Base-by-base conservation (phyloP, 2,329 filamentous ascomycete genomes). In the Camptophora hylomeconis region DNA sequence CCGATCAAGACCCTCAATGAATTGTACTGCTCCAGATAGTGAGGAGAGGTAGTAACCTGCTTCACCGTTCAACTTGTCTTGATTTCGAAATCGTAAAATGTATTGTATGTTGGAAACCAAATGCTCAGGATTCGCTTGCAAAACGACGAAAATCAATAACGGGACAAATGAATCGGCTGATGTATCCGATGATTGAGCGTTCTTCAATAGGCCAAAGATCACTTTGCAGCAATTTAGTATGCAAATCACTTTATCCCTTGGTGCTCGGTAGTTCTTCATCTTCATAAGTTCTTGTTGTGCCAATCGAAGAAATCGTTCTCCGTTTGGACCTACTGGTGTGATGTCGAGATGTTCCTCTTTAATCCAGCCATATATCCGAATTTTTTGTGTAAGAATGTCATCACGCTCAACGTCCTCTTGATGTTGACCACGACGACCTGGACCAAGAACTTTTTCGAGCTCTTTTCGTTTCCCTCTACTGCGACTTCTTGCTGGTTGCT, bases 141-240 rank as follows among this genome's bases (percentile, higher is more conserved):
- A 65, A 8, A 95, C 86, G 15, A 93, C 89, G 45, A 93, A 95
- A 33, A 98, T 98, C 32, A 98, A 67, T 16, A 95, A 66, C 4
- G 89, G 80, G 60, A 94, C 83, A 45, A 98, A 98, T 0, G 87
- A 84, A 57, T 98, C 89, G 8, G 89, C 89, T 2, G 87, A 95
- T 13, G 86, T 87, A 51, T 98, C 89, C 2, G 51, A 54, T 32
- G 79, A 80, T 54, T 92, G 92, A 30, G 82, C 75, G 50, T 94
- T 92, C 42, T 87, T 86, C 29, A 98, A 62, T 26, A 93, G 72
- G 11, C 87, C 89, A 54, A 98, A 95, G 39, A 98, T 95, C 39
- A 98, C 92, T 57, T 98, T 98, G 70, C 89, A 98, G 59, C 86
- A 94, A 57, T 98, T 98, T 32, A 98, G 61, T 24, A 95, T 83